These are phyloP conservation scores for Neurospora tetrasperma DNA, from an alignment of 495 filamentous ascomycete species.

Conservation along the genomic window DNA sequence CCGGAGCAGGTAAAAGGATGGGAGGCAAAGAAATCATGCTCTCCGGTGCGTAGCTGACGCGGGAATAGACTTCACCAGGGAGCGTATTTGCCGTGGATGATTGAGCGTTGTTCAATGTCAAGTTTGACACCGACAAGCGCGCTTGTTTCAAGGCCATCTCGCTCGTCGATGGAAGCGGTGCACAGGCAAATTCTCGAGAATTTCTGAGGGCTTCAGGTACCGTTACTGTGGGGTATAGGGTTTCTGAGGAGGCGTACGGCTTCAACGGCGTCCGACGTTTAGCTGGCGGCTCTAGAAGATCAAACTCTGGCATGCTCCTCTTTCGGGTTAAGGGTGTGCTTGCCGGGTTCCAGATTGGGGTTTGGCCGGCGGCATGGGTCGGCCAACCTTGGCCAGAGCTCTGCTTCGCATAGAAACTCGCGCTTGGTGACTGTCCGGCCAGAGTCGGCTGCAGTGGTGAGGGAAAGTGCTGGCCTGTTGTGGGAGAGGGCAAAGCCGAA, in stretches of 20 bases:
- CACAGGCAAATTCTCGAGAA: neutral
- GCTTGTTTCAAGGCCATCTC: conserved; percentile 12
- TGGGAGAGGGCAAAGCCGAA: conserved; percentile 33
- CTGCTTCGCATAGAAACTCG: conserved; percentile 8
- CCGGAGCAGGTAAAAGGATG: conserved; percentile 31
- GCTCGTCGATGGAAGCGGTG: neutral
- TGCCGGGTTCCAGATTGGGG: conserved; percentile 35
- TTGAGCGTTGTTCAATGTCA: conserved; percentile 33
- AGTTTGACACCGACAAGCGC: conserved; percentile 30
- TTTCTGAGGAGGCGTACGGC: neutral
- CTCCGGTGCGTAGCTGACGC: conserved; percentile 18
- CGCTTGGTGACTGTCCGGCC: conserved; percentile 21
- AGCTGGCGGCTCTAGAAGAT: conserved; percentile 50
- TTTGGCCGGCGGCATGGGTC: conserved; percentile 28
- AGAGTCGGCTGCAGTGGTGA: conserved; percentile 18
- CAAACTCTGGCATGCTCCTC: conserved; percentile 56
- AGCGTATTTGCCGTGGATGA: conserved; percentile 1
- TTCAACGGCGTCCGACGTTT: conserved; percentile 43
- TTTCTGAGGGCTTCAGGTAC: neutral
- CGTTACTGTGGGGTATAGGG: neutral
- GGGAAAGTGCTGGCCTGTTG: conserved; percentile 27
- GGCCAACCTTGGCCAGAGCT: conserved; percentile 20
- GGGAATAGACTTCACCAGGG: conserved; percentile 11
- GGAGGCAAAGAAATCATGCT: conserved; percentile 32
- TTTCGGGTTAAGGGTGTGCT: conserved; percentile 46